Evolutionary conservation across 2,329 filamentous ascomycete species (phyloP), one percentile per base, ranked within the genome.

Genomic region (Trichoderma sp.): DNA sequence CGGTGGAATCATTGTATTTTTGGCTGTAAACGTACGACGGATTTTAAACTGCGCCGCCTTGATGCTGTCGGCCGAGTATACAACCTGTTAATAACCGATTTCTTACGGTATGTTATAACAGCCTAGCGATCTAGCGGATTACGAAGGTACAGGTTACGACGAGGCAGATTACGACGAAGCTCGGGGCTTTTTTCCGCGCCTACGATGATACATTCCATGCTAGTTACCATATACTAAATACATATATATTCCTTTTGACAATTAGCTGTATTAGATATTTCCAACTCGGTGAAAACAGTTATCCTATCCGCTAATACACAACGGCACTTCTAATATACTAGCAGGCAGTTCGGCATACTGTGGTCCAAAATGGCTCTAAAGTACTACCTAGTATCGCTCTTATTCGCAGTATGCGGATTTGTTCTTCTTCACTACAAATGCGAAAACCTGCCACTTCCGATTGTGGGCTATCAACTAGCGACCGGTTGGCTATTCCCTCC

Each of bases 151-250:
- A 17, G 36, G 1, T 39, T 39, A 39, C 36, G 36, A 15, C 13
- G 13, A 39, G 3, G 7, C 39, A 11, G 43, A 50, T 50, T 50
- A 20, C n/a, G 43, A 50, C n/a, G 43, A 50, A 20, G n/a, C 43
- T 20, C 17, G 12, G 1, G 20, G n/a, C n/a, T 20, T 50, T 50
- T 2, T 1, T 50, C 17, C 43, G 3, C 43, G 1, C 11, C 43
- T 20, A 50, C 0, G 2, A 20, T 6, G 0, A 20, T 50, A 50
- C 15, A 0, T 43, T 43, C 17, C 3, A 0, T 4, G 7, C 39
- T 0, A 43, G 17, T 43, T 9, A 43, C 39, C 7, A 50, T 50
- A 3, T 12, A 20, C 43, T n/a, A 9, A 47, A 50, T 12, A 20
- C 20, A 20, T 47, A 47, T 50, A 50, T 50, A 20, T n/a, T n/a